Base-by-base conservation (phyloP, 202 grass and related monocot genomes). In the Carex sylvatica region DNA sequence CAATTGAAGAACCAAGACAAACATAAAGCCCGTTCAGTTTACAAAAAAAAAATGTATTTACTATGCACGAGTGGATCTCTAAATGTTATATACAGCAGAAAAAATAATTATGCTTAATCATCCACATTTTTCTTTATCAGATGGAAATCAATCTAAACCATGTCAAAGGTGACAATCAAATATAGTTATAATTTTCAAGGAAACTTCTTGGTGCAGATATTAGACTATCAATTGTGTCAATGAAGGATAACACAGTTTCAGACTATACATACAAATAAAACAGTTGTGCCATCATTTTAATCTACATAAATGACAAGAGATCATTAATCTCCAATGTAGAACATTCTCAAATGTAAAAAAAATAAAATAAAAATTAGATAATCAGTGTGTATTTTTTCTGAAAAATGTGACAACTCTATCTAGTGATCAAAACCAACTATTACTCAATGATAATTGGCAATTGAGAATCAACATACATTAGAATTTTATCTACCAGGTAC, bases 1-100 rank as follows among this genome's bases (percentile, higher is more conserved):
- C 12, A 80, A 61, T 77, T 38, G 30, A 77, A 59, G 24, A 36
- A 77, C 52, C 28, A 59, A 77, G 47, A 59, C 11, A 77, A 76
- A 76, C 7, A 76, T 77, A 38, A 38, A 77, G 74, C 13, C 14
- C 12, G 4, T 59, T 58, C 52, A 75, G 12, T 36, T 58, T 18
- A 35, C 14, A 76, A 76, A 76, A 18, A 26, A 76, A 28, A 12
- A 73, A 73, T 14, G 42, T 26, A 51, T 24, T 73, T 53, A 18
- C 47, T 4, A 74, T 4, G 42, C 44, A 73, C 3, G 46, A 53
- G 5, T 47, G 12, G 5, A 53, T 16, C 22, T 16, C 1, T 53
- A 54, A 36, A 74, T n/a, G 28, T 38, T 67, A 67, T 67, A 67
- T 67, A 38, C 14, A 46, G 70, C 22, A 16, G 66, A 36, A 9